phyloP scores from a whole-genome alignment of 73 alveolate species.

The Paramecium sonneborni region DNA sequence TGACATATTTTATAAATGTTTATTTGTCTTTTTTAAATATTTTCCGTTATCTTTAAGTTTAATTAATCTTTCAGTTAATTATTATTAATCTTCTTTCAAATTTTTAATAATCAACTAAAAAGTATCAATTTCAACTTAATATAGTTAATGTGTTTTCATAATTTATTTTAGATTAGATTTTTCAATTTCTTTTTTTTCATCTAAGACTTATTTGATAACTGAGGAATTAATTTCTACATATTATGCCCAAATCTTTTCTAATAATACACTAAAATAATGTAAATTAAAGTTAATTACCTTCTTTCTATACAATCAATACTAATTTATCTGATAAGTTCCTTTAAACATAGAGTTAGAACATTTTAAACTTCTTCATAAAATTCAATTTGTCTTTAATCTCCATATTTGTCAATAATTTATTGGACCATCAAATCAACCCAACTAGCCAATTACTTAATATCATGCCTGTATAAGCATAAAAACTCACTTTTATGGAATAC shows the following conservation, averaged over 20 bases:
- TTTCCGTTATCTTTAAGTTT: conserved; percentile 31
- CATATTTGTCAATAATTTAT: neutral
- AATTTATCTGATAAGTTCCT: conserved; percentile 31
- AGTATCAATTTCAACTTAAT: neutral
- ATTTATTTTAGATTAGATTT: neutral
- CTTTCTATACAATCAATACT: conserved; percentile 32
- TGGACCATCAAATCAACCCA: conserved; percentile 35
- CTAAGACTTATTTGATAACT: neutral
- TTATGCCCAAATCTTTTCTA: conserved; percentile 43
- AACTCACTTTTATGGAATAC: conserved; percentile 37
- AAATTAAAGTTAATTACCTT: neutral
- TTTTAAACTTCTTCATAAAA: conserved; percentile 1
- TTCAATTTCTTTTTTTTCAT: neutral
- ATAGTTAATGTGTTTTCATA: conserved; percentile 5
- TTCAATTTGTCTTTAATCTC: neutral
- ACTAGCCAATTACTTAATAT: neutral
- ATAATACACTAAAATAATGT: neutral
- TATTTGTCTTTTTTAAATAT: conserved; percentile 15
- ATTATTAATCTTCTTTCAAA: neutral
- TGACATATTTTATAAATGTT: neutral
- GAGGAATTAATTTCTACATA: conserved; percentile 1
- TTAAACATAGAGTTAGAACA: neutral
- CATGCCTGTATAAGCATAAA: neutral
- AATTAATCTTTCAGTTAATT: conserved; percentile 1
- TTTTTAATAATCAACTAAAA: neutral